Base-by-base conservation (phyloP, 345 rosid species). In the Lepidium aucheri region DNA sequence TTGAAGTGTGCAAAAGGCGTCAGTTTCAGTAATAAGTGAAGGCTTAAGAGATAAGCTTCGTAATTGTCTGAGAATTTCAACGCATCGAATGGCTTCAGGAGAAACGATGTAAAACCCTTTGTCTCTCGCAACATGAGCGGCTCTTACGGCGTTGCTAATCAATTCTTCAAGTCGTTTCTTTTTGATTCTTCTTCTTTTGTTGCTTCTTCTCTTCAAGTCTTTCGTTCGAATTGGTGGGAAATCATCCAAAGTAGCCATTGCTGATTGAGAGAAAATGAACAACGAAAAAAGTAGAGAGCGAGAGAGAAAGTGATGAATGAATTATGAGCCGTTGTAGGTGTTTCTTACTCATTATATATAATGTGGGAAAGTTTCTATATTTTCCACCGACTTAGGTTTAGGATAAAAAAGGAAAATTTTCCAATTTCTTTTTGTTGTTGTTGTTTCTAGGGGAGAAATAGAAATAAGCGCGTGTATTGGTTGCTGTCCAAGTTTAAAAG, bases 21-120 rank as follows among this genome's bases (percentile, higher is more conserved):
- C 4, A 1, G 70, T 49, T 16, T 47, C 7, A 20, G 5, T 36
- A 6, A 65, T 40, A 7, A 65, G 10, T 0, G 60, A 24, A 64
- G 76, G 47, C 28, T 36, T 57, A 0, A 65, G 14, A 58, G 65
- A 53, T 38, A 72, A 5, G 60, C 9, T 47, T 64, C 65, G 51
- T 8, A 72, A 6, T 9, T 32, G 16, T 50, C 71, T 65, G 4
- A 72, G 60, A 17, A 17, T 9, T 5, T 34, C 5, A 15, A 72
- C 71, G 46, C 71, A 65, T 3, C 6, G 14, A 3, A 56, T 12
- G 0, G 61, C 71, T 50, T 72, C 76, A 1, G 71, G 54, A 57
- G 76, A 72, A 33, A 34, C 76, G 14, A n/a, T 14, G 71, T 57
- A 0, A 38, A 11, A 65, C 0, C 76, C 71, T 65, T 72, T 65